Base-by-base conservation (phyloP, 2,329 filamentous ascomycete genomes). In the Didymella exigua region DNA sequence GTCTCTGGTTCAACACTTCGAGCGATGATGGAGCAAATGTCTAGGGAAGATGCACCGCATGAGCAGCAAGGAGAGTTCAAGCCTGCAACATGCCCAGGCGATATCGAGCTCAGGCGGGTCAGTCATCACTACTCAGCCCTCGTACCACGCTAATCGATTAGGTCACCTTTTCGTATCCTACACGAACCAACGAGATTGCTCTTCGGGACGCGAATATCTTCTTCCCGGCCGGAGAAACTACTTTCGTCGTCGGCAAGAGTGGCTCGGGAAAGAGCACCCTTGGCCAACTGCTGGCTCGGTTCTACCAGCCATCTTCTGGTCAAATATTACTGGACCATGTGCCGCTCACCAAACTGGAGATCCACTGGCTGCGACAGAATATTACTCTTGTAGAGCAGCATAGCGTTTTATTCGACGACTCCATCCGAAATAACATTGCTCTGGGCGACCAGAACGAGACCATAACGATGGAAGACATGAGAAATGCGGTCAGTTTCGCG, bases 251-350 rank as follows among this genome's bases (percentile, higher is more conserved):
- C 44, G 95, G 93, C 0, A 84, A 83, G 65, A 96, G 91, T 67
- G 95, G 95, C 0, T 96, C 91, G 2, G 93, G 93, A 0, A 98
- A 98, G 73, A 96, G 91, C 63, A 98, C 93, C 0, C 69, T 98
- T 1, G 87, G 89, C 1, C 91, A 91, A 68, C 80, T 98, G 0
- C 80, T 98, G 0, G 81, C 92, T 45, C 85, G 87, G 11, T 89
- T 96, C 63, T 96, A 97, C 68, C 78, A 84, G 6, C 85, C 90
- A 0, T 73, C 77, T 0, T 77, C 77, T 0, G 93, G 93, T 0
- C 73, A 83, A 0, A 86, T 97, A 14, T 70, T 82, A 0, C 77
- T 98, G 9, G 91, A 96, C 66, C 86, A 84, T 0, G 71, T 82
- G 1, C 76, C 84, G 0, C 76, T 95, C 2, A 70, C 83, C n/a